Evolutionary conservation across 163 green algal species (phyloP).

Genomic region (Chlorella variabilis): DNA sequence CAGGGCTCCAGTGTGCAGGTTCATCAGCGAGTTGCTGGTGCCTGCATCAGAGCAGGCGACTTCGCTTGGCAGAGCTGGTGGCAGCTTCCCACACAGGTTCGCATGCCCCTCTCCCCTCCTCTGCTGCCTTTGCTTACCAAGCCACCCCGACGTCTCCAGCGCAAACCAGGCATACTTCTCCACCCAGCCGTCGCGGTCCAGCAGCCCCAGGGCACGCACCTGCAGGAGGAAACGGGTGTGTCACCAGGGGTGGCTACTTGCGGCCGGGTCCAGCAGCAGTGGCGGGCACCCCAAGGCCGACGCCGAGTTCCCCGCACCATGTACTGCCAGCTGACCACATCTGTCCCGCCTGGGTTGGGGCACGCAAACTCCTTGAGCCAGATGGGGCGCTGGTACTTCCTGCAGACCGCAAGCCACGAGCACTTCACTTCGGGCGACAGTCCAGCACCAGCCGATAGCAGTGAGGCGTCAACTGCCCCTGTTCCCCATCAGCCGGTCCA

Average conservation of each 20-base stretch:
- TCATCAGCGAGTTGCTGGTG: slow-evolving; percentile 24
- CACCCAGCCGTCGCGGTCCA: slow-evolving; percentile 2
- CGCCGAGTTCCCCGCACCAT: not conserved
- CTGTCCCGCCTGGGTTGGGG: slow-evolving; percentile 14
- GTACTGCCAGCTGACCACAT: not conserved
- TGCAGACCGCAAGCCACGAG: too few species aligned
- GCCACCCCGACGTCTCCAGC: slow-evolving; percentile 1
- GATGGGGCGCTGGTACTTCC: slow-evolving; percentile 38
- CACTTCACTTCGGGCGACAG: too few species aligned
- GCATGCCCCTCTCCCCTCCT: too few species aligned
- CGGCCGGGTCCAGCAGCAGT: too few species aligned
- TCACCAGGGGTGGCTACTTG: too few species aligned
- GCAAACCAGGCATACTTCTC: slow-evolving; percentile 14
- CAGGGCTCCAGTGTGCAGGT: not conserved
- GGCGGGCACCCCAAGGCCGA: not conserved
- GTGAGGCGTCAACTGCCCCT: too few species aligned
- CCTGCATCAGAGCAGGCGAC: slow-evolving; percentile 7
- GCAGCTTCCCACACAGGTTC: too few species aligned
- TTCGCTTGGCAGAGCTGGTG: too few species aligned
- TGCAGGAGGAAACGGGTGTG: not conserved
- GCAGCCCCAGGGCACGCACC: not conserved
- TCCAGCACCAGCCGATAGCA: too few species aligned
- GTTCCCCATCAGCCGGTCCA: too few species aligned
- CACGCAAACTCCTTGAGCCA: slow-evolving; percentile 47
- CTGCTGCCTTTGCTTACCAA: too few species aligned